Percentiles rank a stretch among this genome's conserved stretches.
These are phyloP conservation scores for Bimuria novae-zelandiae DNA, from an alignment of 2,329 filamentous ascomycete genomes.

Conservation along the genomic window DNA sequence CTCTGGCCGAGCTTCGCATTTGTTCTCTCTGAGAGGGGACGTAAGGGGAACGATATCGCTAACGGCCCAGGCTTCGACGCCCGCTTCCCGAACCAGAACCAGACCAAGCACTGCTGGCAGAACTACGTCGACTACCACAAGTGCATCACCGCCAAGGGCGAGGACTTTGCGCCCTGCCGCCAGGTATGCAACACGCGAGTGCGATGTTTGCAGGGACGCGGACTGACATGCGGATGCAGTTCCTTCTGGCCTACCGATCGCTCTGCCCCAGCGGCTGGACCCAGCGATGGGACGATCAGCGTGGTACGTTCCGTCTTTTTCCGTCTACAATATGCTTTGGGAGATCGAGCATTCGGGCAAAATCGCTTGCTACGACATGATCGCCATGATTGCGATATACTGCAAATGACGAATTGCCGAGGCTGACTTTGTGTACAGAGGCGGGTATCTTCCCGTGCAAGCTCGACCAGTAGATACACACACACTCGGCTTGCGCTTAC, in stretches of 20 bases:
- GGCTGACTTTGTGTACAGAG: conserved; percentile 25
- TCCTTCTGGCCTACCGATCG: conserved; percentile 94
- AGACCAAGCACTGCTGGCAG: conserved; percentile 99
- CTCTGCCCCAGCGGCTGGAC: conserved; percentile 96
- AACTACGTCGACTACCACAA: conserved; percentile 99
- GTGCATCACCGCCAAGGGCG: conserved; percentile 97
- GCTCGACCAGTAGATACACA: conserved; percentile 41
- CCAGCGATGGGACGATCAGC: conserved; percentile 94
- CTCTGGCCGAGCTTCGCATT: conserved; percentile 3
- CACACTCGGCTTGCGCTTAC: conserved; percentile 12
- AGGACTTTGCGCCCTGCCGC: conserved; percentile 95
- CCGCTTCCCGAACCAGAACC: conserved; percentile 98
- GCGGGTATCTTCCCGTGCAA: conserved; percentile 43
- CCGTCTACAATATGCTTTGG: background rate
- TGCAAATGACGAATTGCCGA: background rate
- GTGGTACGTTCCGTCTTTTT: conserved; percentile 65
- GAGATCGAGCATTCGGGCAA: too few species aligned
- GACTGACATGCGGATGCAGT: conserved; percentile 59
- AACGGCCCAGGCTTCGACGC: conserved; percentile 84
- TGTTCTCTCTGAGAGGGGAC: too few species aligned
- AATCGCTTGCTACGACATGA: too few species aligned
- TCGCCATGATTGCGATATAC: too few species aligned
- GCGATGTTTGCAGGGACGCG: background rate
- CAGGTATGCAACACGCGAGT: conserved; percentile 66
- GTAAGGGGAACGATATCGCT: background rate